Conservation (phyloP, 2,329 filamentous ascomycete species). For the Apiospora saccharicola region DNA sequence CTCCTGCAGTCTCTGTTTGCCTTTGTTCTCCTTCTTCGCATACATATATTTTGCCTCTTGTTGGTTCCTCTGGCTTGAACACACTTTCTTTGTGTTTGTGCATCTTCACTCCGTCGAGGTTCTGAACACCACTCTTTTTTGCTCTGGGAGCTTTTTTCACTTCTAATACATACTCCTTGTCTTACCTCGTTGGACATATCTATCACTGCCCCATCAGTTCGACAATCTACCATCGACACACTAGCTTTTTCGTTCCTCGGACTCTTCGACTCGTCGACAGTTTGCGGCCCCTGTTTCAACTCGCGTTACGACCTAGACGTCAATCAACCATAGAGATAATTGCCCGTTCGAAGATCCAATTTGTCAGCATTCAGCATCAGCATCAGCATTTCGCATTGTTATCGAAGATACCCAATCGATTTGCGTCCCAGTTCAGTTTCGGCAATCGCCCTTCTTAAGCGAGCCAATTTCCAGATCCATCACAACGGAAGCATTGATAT, state of each 20-base stretch:
- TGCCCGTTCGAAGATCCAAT: not conserved
- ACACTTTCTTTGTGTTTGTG: constrained; percentile 4
- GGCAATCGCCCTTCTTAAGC: constrained; percentile 13
- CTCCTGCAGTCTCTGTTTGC: constrained; percentile 28
- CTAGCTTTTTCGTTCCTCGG: constrained; percentile 11
- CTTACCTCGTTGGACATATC: not conserved
- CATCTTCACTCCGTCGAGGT: constrained; percentile 3
- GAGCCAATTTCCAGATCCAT: not conserved
- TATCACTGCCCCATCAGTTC: not conserved
- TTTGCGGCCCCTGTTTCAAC: constrained; percentile 19
- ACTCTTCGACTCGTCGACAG: constrained; percentile 15
- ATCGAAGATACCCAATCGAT: constrained; percentile 18
- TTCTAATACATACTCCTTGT: constrained; percentile 1
- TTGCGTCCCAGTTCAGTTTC: constrained; percentile 11
- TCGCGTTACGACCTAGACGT: constrained; percentile 16
- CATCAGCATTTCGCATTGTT: not conserved
- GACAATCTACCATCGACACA: not conserved
- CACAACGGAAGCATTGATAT: constrained; percentile 28
- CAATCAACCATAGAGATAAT: not conserved
- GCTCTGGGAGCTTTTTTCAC: constrained; percentile 23
- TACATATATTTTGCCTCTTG: not conserved
- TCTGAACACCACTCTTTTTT: not conserved
- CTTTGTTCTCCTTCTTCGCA: constrained; percentile 8
- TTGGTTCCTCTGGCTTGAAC: not conserved
- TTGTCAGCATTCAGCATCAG: constrained; percentile 12